Evolutionary conservation across 331 rosid species (phyloP).

Genomic region (Quercus lobata): DNA sequence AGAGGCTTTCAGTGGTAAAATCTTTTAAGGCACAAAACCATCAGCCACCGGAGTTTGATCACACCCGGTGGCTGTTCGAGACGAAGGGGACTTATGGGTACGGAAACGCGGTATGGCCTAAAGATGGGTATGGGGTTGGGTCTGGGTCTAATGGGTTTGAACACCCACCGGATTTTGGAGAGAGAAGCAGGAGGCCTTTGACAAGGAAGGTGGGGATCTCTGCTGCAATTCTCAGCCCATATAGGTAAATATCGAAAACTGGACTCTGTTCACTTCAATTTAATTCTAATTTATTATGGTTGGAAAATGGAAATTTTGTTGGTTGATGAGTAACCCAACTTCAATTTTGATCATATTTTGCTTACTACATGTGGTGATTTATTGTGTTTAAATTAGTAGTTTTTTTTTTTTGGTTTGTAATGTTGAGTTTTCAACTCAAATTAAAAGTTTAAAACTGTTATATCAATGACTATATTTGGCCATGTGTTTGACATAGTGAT

Average conservation of each 20-base stretch:
- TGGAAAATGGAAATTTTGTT: no score
- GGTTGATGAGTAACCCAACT: no score
- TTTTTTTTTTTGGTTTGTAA: no score
- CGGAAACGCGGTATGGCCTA: conserved; percentile 91
- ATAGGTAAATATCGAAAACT: conserved; percentile 37
- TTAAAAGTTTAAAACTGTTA: background rate
- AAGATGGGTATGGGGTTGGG: conserved; percentile 61
- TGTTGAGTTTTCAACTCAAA: no score
- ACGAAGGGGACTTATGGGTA: conserved; percentile 87
- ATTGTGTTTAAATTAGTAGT: no score
- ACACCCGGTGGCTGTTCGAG: conserved; percentile 83
- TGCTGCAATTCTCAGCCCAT: conserved; percentile 81
- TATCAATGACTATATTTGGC: background rate
- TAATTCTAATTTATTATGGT: no score
- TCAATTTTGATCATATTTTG: no score
- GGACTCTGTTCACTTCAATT: background rate
- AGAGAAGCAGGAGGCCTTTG: conserved; percentile 58
- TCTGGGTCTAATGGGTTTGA: conserved; percentile 61
- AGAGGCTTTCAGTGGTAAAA: conserved; percentile 70
- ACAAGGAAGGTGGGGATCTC: conserved; percentile 70
- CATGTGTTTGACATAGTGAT: background rate
- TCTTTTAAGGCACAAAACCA: conserved; percentile 72
- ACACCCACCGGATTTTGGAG: conserved; percentile 61
- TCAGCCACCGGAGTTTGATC: conserved; percentile 72
- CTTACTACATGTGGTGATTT: no score